A percentile compares a stretch with the other conserved stretches of the same genome.
These are phyloP conservation scores for Leccinum rimulosum DNA, from an alignment of 768 basidiomycete species.

Conservation along the genomic window DNA sequence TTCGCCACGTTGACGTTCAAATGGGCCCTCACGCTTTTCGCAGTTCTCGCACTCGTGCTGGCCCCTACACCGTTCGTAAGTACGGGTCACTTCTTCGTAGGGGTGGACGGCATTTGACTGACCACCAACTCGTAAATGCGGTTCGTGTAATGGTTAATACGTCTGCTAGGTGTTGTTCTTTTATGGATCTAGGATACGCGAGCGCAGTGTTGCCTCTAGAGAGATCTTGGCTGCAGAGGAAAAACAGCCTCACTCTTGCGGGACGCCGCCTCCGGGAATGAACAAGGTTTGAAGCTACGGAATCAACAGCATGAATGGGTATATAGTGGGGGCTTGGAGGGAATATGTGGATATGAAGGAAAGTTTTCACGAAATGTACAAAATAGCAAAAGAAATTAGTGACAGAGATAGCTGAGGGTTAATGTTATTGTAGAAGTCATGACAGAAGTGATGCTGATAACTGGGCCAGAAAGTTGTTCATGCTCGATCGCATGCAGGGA, in stretches of 20 bases:
- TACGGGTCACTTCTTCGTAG: background rate
- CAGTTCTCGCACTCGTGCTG: constrained; percentile 39
- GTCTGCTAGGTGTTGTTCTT: constrained; percentile 24
- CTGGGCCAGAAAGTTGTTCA: too few species aligned
- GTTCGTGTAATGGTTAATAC: background rate
- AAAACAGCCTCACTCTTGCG: background rate
- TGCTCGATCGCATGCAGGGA: constrained; percentile 1
- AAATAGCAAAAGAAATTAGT: too few species aligned
- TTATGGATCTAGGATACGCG: constrained; percentile 33
- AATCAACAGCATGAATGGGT: background rate
- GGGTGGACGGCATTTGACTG: background rate
- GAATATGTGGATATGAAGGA: too few species aligned
- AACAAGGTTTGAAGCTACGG: constrained; percentile 6
- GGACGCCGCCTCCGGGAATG: background rate
- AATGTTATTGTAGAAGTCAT: too few species aligned
- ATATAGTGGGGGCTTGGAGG: too few species aligned
- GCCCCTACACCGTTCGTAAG: constrained; percentile 44
- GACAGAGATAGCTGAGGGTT: too few species aligned
- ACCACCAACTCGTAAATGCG: background rate
- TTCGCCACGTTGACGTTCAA: constrained; percentile 45
- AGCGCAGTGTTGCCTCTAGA: constrained; percentile 24
- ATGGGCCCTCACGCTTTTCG: constrained; percentile 23
- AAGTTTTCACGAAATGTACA: too few species aligned
- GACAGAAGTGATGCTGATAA: too few species aligned
- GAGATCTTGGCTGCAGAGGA: constrained; percentile 19